Base-by-base conservation (phyloP, 192 early-diverging fungal genomes). In the Podila minutissima region DNA sequence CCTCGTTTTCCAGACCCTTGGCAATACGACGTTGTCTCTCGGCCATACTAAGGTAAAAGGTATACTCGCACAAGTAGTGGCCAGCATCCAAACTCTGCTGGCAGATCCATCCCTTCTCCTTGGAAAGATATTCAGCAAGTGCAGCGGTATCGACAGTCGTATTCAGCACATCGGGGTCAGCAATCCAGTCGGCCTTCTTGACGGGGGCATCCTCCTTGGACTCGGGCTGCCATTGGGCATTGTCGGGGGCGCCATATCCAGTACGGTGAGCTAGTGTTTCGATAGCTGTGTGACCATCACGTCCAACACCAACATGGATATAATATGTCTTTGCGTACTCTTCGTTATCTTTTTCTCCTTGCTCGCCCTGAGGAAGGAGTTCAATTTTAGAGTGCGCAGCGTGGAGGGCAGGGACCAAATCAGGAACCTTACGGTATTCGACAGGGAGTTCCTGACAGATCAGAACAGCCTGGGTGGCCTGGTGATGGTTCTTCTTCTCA, bases 31-130 rank as follows among this genome's bases (percentile, higher is more conserved):
- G 22, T 3, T 73, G 59, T 28, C 77, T 46, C 58, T 81, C 77
- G 22, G 77, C 77, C 64, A 91, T 75, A 48, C 87, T 88, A 9
- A 74, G 75, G 32, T 89, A 91, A 59, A 87, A 89, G 8, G 88
- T 88, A 65, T 83, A 91, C 46, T 91, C 90, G 82, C 90, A 91
- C 26, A 91, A 60, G 59, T 91, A 91, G 0, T 71, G 72, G 13
- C 90, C 90, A 4, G 90, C 88, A 57, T 91, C 87, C 53, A 66
- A 57, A 64, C 86, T 86, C 32, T 75, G 51, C 28, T 59, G 35
- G 19, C 74, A 74, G 32, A 62, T 55, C 88, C 86, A 88, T 1
- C 84, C 81, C 38, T 71, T 78, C 11, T 70, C 70, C 4, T 51
- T 64, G 13, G 19, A 66, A 10, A 89, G 62, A n/a, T 69, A 62